Evolutionary conservation across 2,329 filamentous ascomycete species (phyloP).

Genomic region (Ophiostoma fasciatum): DNA sequence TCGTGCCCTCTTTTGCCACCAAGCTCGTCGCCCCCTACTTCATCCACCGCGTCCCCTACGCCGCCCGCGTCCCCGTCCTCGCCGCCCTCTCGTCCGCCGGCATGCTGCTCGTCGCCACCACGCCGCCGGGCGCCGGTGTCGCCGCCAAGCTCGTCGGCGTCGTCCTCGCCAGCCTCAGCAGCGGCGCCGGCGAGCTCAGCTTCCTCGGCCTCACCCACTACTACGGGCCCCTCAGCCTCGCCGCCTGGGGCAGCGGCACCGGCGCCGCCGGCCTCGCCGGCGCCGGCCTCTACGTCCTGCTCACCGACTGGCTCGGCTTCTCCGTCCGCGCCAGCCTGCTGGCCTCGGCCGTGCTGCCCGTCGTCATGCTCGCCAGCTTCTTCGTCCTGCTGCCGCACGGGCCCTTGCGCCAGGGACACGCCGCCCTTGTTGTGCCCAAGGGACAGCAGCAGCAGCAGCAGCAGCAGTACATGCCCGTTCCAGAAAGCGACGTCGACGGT

Average conservation of each 20-base stretch:
- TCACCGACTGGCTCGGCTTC: slow-evolving; percentile 68
- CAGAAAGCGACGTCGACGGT: slow-evolving; percentile 20
- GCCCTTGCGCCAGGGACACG: slow-evolving; percentile 36
- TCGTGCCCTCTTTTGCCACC: slow-evolving; percentile 74
- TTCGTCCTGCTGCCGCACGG: slow-evolving; percentile 63
- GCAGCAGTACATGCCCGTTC: slow-evolving; percentile 19
- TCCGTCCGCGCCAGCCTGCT: slow-evolving; percentile 61
- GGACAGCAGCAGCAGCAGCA: not conserved
- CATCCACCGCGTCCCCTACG: slow-evolving; percentile 76
- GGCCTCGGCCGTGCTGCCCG: slow-evolving; percentile 63
- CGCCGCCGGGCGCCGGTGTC: slow-evolving; percentile 51
- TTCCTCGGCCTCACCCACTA: slow-evolving; percentile 87
- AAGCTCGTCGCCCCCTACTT: slow-evolving; percentile 89
- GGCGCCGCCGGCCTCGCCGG: slow-evolving; percentile 79
- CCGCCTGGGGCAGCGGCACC: slow-evolving; percentile 85
- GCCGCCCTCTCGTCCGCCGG: slow-evolving; percentile 62
- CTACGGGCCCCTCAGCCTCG: slow-evolving; percentile 76
- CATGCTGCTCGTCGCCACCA: slow-evolving; percentile 79
- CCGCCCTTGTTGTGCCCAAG: too few species aligned
- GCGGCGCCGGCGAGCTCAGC: slow-evolving; percentile 76
- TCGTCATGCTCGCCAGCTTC: slow-evolving; percentile 74
- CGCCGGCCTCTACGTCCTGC: slow-evolving; percentile 71
- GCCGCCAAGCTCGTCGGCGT: slow-evolving; percentile 69
- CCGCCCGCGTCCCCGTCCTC: slow-evolving; percentile 57
- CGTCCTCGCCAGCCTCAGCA: slow-evolving; percentile 69